phyloP scores from a whole-genome alignment of 768 basidiomycete species.

The Tubosaeta brunneosetosa region DNA sequence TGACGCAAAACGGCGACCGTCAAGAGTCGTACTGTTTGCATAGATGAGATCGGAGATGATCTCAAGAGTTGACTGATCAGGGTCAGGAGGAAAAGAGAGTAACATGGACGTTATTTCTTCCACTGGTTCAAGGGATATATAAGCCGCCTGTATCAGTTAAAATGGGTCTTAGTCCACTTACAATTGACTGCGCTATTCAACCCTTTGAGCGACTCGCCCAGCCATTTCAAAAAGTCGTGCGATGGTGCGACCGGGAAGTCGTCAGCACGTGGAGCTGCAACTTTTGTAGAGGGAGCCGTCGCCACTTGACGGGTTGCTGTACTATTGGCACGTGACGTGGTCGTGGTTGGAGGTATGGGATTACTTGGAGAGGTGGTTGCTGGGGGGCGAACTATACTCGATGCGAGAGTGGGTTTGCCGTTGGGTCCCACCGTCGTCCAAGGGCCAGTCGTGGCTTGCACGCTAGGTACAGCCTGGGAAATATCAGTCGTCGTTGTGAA shows the following conservation, averaged over 20 bases:
- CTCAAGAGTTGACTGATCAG: constrained; percentile 75
- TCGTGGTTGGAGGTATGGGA: constrained; percentile 20
- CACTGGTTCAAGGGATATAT: constrained; percentile 45
- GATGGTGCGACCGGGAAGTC: constrained; percentile 68
- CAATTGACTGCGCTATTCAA: constrained; percentile 52
- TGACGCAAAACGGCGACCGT: constrained; percentile 90
- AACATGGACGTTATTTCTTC: constrained; percentile 97
- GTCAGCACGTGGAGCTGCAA: constrained; percentile 43
- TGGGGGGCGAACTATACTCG: constrained; percentile 33
- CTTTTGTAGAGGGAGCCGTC: constrained; percentile 28
- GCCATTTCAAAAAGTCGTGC: constrained; percentile 90
- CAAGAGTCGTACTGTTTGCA: constrained; percentile 88
- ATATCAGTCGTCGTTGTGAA: constrained; percentile 1
- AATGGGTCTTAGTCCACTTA: constrained; percentile 28
- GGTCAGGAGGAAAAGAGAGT: constrained; percentile 89
- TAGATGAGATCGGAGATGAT: constrained; percentile 96
- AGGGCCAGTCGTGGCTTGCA: constrained; percentile 43
- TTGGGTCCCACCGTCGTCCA: constrained; percentile 87
- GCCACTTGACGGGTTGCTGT: constrained; percentile 35
- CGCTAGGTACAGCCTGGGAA: constrained; percentile 30
- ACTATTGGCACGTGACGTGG: constrained; percentile 37
- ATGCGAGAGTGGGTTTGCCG: constrained; percentile 50
- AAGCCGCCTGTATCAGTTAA: constrained; percentile 6
- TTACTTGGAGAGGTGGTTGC: constrained; percentile 27
- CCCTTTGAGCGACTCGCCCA: constrained; percentile 78